Evolutionary conservation across 768 basidiomycete genomes (phyloP).

Genomic region (Tylopilus rubrobrunneus): DNA sequence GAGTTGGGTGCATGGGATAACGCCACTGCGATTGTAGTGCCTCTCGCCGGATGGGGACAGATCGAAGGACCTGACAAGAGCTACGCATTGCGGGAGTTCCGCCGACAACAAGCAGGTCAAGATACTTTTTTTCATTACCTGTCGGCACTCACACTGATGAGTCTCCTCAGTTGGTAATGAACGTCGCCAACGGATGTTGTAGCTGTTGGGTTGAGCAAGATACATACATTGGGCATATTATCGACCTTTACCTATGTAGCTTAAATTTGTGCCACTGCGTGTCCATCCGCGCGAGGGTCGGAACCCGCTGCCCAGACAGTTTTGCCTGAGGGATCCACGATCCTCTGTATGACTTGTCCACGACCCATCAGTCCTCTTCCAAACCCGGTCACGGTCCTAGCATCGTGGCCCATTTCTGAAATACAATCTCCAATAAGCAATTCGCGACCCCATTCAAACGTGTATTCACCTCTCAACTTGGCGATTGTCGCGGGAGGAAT

Average conservation of each 20-base stretch:
- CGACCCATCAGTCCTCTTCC: slow-evolving; percentile 67
- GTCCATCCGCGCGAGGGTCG: slow-evolving; percentile 85
- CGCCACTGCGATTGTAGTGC: slow-evolving; percentile 85
- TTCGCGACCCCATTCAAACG: neutral
- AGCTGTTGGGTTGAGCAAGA: slow-evolving; percentile 7
- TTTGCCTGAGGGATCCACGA: slow-evolving; percentile 59
- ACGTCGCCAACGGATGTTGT: slow-evolving; percentile 61
- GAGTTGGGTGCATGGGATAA: slow-evolving; percentile 86
- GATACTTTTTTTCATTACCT: neutral
- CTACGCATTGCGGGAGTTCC: slow-evolving; percentile 76
- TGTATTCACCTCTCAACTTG: slow-evolving; percentile 58
- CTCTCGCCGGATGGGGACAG: slow-evolving; percentile 89
- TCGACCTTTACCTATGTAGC: neutral
- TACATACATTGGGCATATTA: slow-evolving; percentile 3
- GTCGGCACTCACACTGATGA: slow-evolving; percentile 1
- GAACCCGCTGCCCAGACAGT: slow-evolving; percentile 95
- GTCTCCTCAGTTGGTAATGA: slow-evolving; percentile 53
- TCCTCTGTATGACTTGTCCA: slow-evolving; percentile 86
- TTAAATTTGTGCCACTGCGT: slow-evolving; percentile 82
- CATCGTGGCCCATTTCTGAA: slow-evolving; percentile 87
- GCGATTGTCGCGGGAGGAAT: slow-evolving; percentile 59
- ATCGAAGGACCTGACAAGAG: slow-evolving; percentile 78
- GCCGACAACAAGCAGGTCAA: slow-evolving; percentile 61
- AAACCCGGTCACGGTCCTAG: slow-evolving; percentile 57
- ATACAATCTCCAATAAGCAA: neutral